A percentile compares a stretch with the other conserved stretches of the same genome.
phyloP scores from a whole-genome alignment of 2,329 filamentous ascomycete species.

The Akanthomyces dipterigenus region DNA sequence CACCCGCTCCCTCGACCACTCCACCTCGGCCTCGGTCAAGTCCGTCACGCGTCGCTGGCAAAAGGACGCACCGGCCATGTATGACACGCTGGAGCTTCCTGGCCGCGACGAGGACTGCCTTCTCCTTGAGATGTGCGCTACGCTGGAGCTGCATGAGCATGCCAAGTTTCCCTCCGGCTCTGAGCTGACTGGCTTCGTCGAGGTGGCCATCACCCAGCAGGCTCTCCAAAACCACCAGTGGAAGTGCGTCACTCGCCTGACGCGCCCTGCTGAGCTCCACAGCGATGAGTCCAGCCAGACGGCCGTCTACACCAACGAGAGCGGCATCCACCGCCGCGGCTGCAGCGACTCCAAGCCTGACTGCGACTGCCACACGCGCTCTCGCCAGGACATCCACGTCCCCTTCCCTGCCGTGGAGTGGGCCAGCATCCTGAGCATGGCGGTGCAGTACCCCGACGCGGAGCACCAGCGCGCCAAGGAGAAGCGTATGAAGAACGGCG shows the following conservation, averaged over 20 bases:
- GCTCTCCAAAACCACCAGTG: slow-evolving; percentile 50
- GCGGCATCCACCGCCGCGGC: slow-evolving; percentile 46
- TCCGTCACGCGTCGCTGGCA: slow-evolving; percentile 51
- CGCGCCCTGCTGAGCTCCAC: slow-evolving; percentile 49
- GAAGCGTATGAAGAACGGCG: slow-evolving; percentile 27
- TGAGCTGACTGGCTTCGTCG: slow-evolving; percentile 52
- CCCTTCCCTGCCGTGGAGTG: slow-evolving; percentile 53
- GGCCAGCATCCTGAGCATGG: slow-evolving; percentile 52
- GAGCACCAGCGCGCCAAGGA: slow-evolving; percentile 33
- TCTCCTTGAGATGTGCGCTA: slow-evolving; percentile 56
- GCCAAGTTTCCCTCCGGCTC: slow-evolving; percentile 52
- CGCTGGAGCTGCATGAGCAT: slow-evolving; percentile 51
- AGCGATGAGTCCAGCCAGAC: slow-evolving; percentile 35
- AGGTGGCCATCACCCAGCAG: slow-evolving; percentile 50
- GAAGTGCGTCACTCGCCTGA: slow-evolving; percentile 54
- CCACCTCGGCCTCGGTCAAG: slow-evolving; percentile 49
- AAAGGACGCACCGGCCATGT: slow-evolving; percentile 49
- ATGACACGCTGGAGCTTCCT: slow-evolving; percentile 43
- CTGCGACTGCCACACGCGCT: slow-evolving; percentile 44
- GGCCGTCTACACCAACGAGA: slow-evolving; percentile 40
- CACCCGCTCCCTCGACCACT: slow-evolving; percentile 46
- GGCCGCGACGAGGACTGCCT: slow-evolving; percentile 45
- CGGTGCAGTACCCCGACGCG: slow-evolving; percentile 44
- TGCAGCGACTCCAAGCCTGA: slow-evolving; percentile 40
- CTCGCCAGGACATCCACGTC: slow-evolving; percentile 45